phyloP scores from a whole-genome alignment of 768 basidiomycete genomes.

The Pisolithus orientalis region DNA sequence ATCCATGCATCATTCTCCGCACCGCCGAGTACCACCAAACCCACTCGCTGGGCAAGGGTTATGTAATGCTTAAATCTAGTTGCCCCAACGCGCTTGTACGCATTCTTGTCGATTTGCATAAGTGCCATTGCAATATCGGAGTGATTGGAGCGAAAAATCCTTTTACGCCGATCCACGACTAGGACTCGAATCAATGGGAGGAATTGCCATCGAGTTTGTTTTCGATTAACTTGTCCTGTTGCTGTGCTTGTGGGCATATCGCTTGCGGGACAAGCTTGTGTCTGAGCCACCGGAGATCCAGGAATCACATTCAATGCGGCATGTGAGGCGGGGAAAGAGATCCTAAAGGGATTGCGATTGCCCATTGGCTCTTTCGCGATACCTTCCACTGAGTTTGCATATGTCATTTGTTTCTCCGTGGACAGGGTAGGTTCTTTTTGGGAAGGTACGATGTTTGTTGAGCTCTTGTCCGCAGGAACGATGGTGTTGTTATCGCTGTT shows the following conservation, averaged over 20 bases:
- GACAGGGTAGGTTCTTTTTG: neutral
- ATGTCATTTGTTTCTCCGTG: neutral
- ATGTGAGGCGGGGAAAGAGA: neutral
- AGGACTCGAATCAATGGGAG: slow-evolving; percentile 19
- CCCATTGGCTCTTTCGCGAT: neutral
- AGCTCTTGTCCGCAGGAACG: neutral
- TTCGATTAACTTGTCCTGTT: neutral
- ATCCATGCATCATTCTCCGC: slow-evolving; percentile 18
- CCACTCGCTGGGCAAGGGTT: slow-evolving; percentile 20
- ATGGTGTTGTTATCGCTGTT: neutral
- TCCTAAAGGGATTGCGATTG: neutral
- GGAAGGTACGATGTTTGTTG: neutral
- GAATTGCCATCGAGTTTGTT: slow-evolving; percentile 25
- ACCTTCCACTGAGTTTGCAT: neutral
- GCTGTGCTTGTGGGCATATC: no score
- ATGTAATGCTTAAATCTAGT: slow-evolving; percentile 22
- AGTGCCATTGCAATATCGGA: slow-evolving; percentile 33
- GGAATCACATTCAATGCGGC: neutral
- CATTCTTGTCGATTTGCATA: slow-evolving; percentile 15
- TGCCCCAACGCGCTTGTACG: slow-evolving; percentile 23
- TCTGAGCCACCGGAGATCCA: neutral
- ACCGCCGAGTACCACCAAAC: slow-evolving; percentile 22
- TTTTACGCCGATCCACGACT: slow-evolving; percentile 21
- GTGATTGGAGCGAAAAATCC: slow-evolving; percentile 30
- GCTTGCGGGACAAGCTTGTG: no score